phyloP scores from a whole-genome alignment of 2,329 filamentous ascomycete genomes.

The Trichoderma citrinoviride region DNA sequence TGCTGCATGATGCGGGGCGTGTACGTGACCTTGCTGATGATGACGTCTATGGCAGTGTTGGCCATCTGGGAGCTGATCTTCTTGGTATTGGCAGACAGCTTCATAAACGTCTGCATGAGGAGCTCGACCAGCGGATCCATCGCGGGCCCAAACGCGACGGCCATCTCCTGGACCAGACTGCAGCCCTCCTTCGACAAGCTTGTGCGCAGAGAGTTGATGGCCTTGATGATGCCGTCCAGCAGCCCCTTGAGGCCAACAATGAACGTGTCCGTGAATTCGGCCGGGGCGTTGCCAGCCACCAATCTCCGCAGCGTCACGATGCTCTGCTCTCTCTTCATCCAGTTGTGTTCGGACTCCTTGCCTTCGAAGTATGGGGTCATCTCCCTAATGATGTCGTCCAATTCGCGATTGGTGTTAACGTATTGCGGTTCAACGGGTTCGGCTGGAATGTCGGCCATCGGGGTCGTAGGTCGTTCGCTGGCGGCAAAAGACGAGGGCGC shows the following conservation, averaged over 20 bases:
- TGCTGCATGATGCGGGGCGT: conserved; percentile 81
- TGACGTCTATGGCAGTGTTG: conserved; percentile 73
- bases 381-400: conserved; percentile 82
- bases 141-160: conserved; percentile 68
- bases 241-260: conserved; percentile 67
- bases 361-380: conserved; percentile 85
- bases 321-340: conserved; percentile 81
- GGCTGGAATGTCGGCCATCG: conserved; percentile 60
- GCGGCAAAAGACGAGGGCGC: conserved; percentile 47
- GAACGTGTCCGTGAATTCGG: conserved; percentile 71
- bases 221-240: conserved; percentile 86
- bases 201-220: conserved; percentile 77
- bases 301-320: conserved; percentile 73
- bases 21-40: conserved; percentile 78
- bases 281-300: conserved; percentile 77
- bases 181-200: conserved; percentile 88
- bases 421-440: conserved; percentile 77
- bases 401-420: conserved; percentile 77
- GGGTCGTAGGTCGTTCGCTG: conserved; percentile 56
- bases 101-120: conserved; percentile 83
- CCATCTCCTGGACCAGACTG: conserved; percentile 79
- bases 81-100: conserved; percentile 85
- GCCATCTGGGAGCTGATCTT: conserved; percentile 87
- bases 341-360: conserved; percentile 86
- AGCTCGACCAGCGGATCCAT: conserved; percentile 90